These are phyloP conservation scores for Phytophthora pistaciae DNA, from an alignment of 352 stramenopile genomes.

Conservation along the genomic window DNA sequence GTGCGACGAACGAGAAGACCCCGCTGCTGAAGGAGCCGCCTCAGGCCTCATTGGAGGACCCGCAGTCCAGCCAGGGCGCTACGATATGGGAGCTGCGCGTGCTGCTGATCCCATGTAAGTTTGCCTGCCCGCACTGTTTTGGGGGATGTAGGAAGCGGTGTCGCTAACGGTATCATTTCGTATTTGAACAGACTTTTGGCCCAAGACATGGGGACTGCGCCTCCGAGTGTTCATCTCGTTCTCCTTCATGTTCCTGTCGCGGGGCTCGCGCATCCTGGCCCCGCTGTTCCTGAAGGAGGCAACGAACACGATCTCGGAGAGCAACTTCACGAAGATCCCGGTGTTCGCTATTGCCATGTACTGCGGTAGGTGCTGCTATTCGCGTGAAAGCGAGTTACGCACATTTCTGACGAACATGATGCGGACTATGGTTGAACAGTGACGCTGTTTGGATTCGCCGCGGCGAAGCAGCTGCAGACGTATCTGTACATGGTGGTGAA, in stretches of 20 bases:
- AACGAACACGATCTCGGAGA: slow-evolving; percentile 62
- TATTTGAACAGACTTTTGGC: slow-evolving; percentile 72
- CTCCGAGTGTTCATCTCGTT: slow-evolving; percentile 72
- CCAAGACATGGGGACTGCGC: slow-evolving; percentile 70
- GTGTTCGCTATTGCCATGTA: slow-evolving; percentile 63
- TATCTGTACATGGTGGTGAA: slow-evolving; percentile 96
- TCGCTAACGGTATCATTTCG: background rate
- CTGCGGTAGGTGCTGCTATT: slow-evolving; percentile 47
- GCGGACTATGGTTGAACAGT: slow-evolving; percentile 21
- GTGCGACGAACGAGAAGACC: slow-evolving; percentile 44
- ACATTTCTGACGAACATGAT: background rate
- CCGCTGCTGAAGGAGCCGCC: slow-evolving; percentile 39
- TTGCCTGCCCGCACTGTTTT: background rate
- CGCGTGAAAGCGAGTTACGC: background rate
- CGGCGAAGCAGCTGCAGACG: slow-evolving; percentile 95
- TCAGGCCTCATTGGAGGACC: slow-evolving; percentile 35
- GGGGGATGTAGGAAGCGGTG: too few species aligned
- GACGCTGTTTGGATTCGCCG: slow-evolving; percentile 72
- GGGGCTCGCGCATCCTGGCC: slow-evolving; percentile 70
- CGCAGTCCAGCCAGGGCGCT: slow-evolving; percentile 32
- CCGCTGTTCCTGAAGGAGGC: slow-evolving; percentile 80
- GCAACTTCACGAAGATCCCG: slow-evolving; percentile 48
- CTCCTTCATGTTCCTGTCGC: slow-evolving; percentile 74
- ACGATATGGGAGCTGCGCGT: slow-evolving; percentile 72
- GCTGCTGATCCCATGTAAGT: slow-evolving; percentile 75